Base-by-base conservation (phyloP, 2,329 filamentous ascomycete genomes). In the Fusarium sp. region DNA sequence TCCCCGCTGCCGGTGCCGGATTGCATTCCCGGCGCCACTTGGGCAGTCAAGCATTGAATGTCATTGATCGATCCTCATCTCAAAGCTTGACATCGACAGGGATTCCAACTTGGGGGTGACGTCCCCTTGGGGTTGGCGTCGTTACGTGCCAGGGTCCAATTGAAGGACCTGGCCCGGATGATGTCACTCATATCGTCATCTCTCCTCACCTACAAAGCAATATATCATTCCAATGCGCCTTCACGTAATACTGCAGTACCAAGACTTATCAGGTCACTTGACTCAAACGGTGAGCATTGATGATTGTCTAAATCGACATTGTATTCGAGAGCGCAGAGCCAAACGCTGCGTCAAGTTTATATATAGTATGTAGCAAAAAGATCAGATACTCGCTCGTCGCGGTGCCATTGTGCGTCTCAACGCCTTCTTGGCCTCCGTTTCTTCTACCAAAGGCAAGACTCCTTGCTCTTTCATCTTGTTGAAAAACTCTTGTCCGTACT, bases 401-500 rank as follows among this genome's bases (percentile, higher is more conserved):
- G 92, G 92, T 61, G 92, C 92, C 88, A 93, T 93, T 1, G 92
- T 95, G 74, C 92, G 86, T 74, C 92, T 85, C 75, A 95, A 80
- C 29, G 90, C 91, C 80, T 90, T 91, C 84, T 93, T 94, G 70
- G 92, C 91, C 76, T 92, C 92, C 22, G 89, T 91, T 82, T 92
- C 91, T 75, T 92, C 90, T 52, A 88, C 85, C 47, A 92, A 75
- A 25, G 88, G 88, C 72, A 99, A 81, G 41, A 91, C 86, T 0
- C 95, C 95, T 74, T 97, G 87, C 41, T 92, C 92, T 77, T 90
- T 90, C 78, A 98, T 83, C 73, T 90, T 87, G 56, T 89, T 88
- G 70, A 99, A 80, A 78, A 91, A 98, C 57, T 93, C 89, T 78
- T 92, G 91, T 7, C 94, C 96, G 77, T 91, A 99, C 57, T 88